phyloP scores from a whole-genome alignment of 768 basidiomycete genomes.

The Inosperma sp. region DNA sequence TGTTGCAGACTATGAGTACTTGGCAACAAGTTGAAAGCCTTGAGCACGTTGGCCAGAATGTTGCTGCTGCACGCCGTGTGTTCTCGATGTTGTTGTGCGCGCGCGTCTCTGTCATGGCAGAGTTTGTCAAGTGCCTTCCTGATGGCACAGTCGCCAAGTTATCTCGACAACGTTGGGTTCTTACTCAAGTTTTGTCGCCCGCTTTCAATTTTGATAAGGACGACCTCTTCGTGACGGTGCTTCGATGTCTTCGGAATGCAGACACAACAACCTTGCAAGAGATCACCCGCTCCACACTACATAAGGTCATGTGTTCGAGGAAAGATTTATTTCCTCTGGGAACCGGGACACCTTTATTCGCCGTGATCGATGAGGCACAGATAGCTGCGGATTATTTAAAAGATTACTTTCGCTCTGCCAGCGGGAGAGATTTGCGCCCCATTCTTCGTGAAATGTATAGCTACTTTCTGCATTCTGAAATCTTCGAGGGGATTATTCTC shows the following conservation, averaged over 20 bases:
- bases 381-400: slow-evolving; percentile 8
- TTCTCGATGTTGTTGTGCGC: background rate
- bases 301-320: background rate
- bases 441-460: slow-evolving; percentile 1
- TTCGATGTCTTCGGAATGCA: background rate
- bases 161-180: slow-evolving; percentile 11
- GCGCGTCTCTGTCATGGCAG: background rate
- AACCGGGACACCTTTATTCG: background rate
- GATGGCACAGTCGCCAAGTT: slow-evolving; percentile 1
- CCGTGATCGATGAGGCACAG: slow-evolving; percentile 12
- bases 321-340: slow-evolving; percentile 9
- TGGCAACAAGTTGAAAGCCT: background rate
- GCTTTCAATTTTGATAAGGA: background rate
- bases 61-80: background rate
- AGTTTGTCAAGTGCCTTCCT: slow-evolving; percentile 9
- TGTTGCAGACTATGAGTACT: background rate
- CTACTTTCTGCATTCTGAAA: background rate
- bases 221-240: background rate
- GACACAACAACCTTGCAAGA: background rate
- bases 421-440: background rate
- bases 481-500: slow-evolving; percentile 2
- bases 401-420: slow-evolving; percentile 6
- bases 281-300: background rate
- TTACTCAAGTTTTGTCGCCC: slow-evolving; percentile 13
- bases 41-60: background rate